Percentiles rank a stretch among this genome's conserved stretches.
phyloP scores from a whole-genome alignment of 2,329 filamentous ascomycete species.

The Ceratocystis destructans region DNA sequence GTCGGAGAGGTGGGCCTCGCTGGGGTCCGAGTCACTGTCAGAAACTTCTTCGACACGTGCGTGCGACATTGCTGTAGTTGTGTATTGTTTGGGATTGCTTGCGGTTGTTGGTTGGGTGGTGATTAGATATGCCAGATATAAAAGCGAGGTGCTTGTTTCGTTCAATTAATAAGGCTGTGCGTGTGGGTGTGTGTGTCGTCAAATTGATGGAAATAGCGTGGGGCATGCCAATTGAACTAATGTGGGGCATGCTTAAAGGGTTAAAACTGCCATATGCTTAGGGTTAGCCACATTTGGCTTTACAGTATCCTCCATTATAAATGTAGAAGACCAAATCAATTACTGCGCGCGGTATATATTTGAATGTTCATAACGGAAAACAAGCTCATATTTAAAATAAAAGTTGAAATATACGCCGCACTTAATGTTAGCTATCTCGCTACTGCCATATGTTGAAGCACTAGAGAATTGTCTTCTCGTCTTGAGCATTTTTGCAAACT shows the following conservation, averaged over 20 bases:
- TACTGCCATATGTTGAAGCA: too few relatives aligned
- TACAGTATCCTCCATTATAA: too few relatives aligned
- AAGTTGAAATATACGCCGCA: too few relatives aligned
- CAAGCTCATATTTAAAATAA: too few relatives aligned
- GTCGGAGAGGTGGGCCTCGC: constrained; percentile 68
- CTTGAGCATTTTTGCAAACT: too few relatives aligned
- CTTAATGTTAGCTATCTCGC: too few relatives aligned
- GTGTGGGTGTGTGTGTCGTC: background rate
- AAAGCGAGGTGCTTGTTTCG: constrained; percentile 6
- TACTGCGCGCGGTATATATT: too few relatives aligned
- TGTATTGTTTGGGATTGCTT: constrained; percentile 5
- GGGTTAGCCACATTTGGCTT: background rate
- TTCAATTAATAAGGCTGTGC: background rate
- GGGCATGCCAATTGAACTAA: background rate
- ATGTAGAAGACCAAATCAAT: too few relatives aligned
- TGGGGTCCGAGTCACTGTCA: constrained; percentile 75
- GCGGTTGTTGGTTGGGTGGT: constrained; percentile 1
- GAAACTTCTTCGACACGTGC: constrained; percentile 85
- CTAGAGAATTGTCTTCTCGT: too few relatives aligned
- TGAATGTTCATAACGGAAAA: too few relatives aligned
- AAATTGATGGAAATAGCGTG: background rate
- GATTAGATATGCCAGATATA: background rate
- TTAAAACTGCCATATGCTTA: background rate
- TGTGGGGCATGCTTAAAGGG: background rate
- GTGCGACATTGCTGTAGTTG: constrained; percentile 52